Percentiles rank a stretch among this genome's conserved stretches.
Conservation (phyloP, 441 rosid genomes). For the Euphorbia schlechtendalii region DNA sequence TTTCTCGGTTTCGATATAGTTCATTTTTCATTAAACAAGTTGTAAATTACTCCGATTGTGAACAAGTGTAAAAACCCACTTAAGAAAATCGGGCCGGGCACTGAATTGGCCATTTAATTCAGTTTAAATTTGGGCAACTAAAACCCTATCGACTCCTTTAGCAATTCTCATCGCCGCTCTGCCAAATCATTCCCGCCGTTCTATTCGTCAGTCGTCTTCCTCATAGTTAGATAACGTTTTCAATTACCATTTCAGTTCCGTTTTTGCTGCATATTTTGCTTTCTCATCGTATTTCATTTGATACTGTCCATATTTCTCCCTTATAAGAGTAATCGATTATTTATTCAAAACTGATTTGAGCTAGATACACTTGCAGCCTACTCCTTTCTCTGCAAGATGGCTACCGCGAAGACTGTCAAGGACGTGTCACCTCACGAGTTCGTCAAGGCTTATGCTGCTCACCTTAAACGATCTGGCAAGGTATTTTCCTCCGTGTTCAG, state of each 20-base stretch:
- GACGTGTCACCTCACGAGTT: no score
- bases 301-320: no score
- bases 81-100: neutral
- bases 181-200: no score
- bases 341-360: neutral
- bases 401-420: slow-evolving; percentile 19
- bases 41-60: no score
- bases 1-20: no score
- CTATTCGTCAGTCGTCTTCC: neutral
- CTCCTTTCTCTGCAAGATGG: slow-evolving; percentile 7
- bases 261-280: no score
- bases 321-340: neutral
- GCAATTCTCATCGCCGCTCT: neutral
- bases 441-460: slow-evolving; percentile 9
- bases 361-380: neutral
- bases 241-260: neutral
- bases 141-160: neutral
- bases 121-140: neutral
- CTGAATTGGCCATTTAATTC: neutral
- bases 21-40: no score
- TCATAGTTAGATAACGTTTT: neutral
- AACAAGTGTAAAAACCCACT: no score
- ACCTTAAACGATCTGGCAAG: slow-evolving; percentile 28
- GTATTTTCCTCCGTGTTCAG: neutral
- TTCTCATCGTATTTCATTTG: no score